Conservation (phyloP, 2,329 filamentous ascomycete genomes). For the Talaromyces piceae region DNA sequence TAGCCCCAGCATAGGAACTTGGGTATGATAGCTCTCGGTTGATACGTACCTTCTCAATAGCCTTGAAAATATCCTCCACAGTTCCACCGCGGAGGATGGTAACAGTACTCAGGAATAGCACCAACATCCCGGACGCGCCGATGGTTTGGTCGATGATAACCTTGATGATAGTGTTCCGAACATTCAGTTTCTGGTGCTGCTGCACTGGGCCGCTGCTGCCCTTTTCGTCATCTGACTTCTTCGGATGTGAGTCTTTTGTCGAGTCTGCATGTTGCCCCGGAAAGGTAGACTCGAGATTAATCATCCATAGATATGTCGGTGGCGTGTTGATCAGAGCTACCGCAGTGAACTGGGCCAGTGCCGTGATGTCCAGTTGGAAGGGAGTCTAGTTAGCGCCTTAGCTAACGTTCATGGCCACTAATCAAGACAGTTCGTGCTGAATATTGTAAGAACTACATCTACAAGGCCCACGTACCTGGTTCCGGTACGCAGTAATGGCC, state of each 20-base stretch:
- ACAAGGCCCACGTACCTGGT: slow-evolving; percentile 26
- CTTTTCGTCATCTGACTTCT: slow-evolving; percentile 5
- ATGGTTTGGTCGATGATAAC: slow-evolving; percentile 53
- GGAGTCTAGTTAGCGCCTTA: no score
- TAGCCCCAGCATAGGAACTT: not conserved
- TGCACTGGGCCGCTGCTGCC: slow-evolving; percentile 12
- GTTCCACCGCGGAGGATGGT: slow-evolving; percentile 38
- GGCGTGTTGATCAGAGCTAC: slow-evolving; percentile 49
- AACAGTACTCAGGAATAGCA: slow-evolving; percentile 50
- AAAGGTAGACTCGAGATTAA: slow-evolving; percentile 47
- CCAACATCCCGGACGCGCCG: slow-evolving; percentile 49
- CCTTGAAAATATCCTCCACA: slow-evolving; percentile 23
- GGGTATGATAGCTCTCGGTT: not conserved
- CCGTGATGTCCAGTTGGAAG: slow-evolving; percentile 41
- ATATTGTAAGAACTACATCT: not conserved
- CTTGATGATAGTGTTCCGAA: slow-evolving; percentile 41
- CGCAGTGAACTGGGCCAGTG: slow-evolving; percentile 49
- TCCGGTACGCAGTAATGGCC: slow-evolving; percentile 44
- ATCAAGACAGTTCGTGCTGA: no score
- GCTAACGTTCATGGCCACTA: no score
- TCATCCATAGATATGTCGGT: slow-evolving; percentile 54
- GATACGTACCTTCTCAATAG: slow-evolving; percentile 27
- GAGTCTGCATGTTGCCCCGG: not conserved
- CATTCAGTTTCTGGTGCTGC: slow-evolving; percentile 16
- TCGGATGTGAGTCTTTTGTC: not conserved